A percentile compares a stretch with the other conserved stretches of the same genome.
Conservation (phyloP, 176 grass and related monocot genomes). For the Musa troglodytarum region DNA sequence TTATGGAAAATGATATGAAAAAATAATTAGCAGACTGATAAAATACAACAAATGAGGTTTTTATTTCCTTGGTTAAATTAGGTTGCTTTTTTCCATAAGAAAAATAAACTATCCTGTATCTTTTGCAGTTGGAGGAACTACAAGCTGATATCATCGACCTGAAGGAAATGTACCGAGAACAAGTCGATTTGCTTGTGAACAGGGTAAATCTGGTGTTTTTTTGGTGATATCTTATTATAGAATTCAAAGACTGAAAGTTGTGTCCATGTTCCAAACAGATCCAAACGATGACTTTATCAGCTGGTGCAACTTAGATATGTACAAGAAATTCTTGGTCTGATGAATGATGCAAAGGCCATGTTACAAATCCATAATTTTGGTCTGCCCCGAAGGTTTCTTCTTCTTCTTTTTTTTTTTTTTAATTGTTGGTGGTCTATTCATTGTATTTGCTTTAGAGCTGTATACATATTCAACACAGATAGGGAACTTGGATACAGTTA, state of each 20-base stretch:
- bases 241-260: background rate
- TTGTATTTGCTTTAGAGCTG: slow-evolving; percentile 1
- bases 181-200: slow-evolving; percentile 99
- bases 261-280: slow-evolving; percentile 28
- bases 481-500: background rate
- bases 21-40: no score
- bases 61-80: background rate
- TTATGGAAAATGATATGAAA: no score
- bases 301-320: background rate
- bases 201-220: slow-evolving; percentile 43
- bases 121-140: slow-evolving; percentile 87
- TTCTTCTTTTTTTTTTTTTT: background rate
- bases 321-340: background rate
- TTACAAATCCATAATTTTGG: background rate
- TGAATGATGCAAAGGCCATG: background rate
- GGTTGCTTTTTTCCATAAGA: background rate
- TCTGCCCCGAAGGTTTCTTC: background rate
- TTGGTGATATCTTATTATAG: background rate
- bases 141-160: slow-evolving; percentile 93
- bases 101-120: background rate
- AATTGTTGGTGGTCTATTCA: background rate
- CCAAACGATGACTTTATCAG: slow-evolving; percentile 29
- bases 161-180: slow-evolving; percentile 99
- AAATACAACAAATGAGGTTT: no score
- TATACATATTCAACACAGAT: background rate